Conservation (phyloP, 441 rosid genomes). For the Gossypium trilobum region DNA sequence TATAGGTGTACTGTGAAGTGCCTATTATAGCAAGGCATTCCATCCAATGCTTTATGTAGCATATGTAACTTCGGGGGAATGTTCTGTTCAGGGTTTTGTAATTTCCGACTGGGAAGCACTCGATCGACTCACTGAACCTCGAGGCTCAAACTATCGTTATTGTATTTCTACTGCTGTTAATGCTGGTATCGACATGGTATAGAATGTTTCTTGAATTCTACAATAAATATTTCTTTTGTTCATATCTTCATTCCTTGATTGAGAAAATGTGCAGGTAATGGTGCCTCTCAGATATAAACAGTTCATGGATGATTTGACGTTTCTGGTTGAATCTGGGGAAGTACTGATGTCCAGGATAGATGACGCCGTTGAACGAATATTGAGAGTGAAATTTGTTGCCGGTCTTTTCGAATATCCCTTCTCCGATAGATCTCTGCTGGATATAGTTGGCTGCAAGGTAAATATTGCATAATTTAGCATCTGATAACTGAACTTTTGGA, state of each 20-base stretch:
- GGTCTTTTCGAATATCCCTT: conserved; percentile 78
- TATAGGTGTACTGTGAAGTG: conserved; percentile 5
- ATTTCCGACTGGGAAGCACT: conserved; percentile 86
- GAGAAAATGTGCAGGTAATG: conserved; percentile 53
- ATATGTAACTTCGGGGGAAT: neutral
- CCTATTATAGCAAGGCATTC: conserved; percentile 1
- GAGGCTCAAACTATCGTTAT: conserved; percentile 53
- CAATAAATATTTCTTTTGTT: neutral
- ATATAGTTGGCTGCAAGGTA: conserved; percentile 74
- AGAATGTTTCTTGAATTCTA: neutral
- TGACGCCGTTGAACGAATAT: conserved; percentile 79
- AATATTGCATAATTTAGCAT: neutral
- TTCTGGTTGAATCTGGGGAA: conserved; percentile 61
- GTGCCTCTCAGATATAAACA: conserved; percentile 45
- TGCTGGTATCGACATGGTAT: conserved; percentile 92
- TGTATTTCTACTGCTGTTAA: conserved; percentile 55
- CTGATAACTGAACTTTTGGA: neutral
- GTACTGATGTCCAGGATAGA: conserved; percentile 55
- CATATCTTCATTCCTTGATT: neutral
- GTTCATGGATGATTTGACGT: conserved; percentile 42
- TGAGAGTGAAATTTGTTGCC: conserved; percentile 72
- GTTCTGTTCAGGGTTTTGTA: conserved; percentile 57
- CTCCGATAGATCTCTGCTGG: conserved; percentile 57
- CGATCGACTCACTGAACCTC: conserved; percentile 50
- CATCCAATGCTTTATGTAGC: neutral